Evolutionary conservation across 257 asterid species (phyloP), one percentile per base, ranked within the genome.

Genomic region (Hygrophila difformis): DNA sequence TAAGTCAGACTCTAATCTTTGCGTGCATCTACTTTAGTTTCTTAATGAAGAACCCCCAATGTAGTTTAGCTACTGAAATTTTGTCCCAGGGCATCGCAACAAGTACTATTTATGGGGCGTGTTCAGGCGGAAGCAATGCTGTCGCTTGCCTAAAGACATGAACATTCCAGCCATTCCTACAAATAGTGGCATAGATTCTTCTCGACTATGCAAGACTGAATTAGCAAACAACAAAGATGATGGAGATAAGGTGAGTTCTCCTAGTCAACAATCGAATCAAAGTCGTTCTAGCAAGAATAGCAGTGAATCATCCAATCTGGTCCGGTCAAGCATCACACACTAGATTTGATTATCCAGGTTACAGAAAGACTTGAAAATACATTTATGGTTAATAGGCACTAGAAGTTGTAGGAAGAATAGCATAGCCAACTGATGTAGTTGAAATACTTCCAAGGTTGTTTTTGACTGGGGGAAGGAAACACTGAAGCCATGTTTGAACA

Each of bases 51-150:
- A 20, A 52, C 21, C 18, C 13, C 12, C n/a, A 37, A 36, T 22
- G 24, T 37, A 7, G 37, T 14, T 51, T 22, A 20, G 12, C 18
- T 6, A 18, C 26, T 14, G 6, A 22, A 39, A 10, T 23, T 1
- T 39, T 12, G 46, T 45, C 22, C 37, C 44, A 61, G 67, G 67
- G 51, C 29, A 14, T 51, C 46, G 53, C n/a, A 18, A 22, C 23
- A 61, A 53, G 45, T 45, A 36, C 28, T 61, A 22, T 33, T 21
- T 61, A 28, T 61, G 67, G 67, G 67, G 61, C 2, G 56, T 61
- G 38, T 61, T 61, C 51, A 61, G 29, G 39, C 53, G 19, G 35
- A 61, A 15, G 45, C 44, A 38, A 1, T 33, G 17, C 14, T 18
- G 54, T 34, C 8, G 12, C 44, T 37, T 58, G 0, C 22, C 59